Conservation (phyloP, 176 grass and related monocot genomes). For the Triticum urartu region DNA sequence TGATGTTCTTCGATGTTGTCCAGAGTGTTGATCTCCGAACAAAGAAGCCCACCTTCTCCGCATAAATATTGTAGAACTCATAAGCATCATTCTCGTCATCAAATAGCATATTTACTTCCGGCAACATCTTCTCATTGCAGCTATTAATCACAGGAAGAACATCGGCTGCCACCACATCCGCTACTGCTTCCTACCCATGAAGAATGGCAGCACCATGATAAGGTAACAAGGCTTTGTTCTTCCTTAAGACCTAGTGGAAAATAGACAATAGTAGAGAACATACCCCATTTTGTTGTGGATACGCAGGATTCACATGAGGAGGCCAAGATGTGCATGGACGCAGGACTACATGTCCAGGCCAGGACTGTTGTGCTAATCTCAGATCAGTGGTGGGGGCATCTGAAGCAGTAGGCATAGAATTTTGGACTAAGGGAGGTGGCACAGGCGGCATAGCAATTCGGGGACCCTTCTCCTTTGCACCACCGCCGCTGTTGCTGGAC, state of each 20-base stretch:
- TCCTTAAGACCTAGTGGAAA: background rate
- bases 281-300: slow-evolving; percentile 49
- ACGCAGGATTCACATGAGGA: slow-evolving; percentile 27
- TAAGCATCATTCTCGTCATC: slow-evolving; percentile 75
- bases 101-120: slow-evolving; percentile 74
- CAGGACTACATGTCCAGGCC: slow-evolving; percentile 42
- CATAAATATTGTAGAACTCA: slow-evolving; percentile 84
- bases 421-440: slow-evolving; percentile 13
- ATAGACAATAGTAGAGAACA: background rate
- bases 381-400: slow-evolving; percentile 20
- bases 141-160: slow-evolving; percentile 34
- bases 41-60: slow-evolving; percentile 83
- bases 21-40: slow-evolving; percentile 90
- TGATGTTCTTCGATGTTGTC: slow-evolving; percentile 91
- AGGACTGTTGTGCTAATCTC: slow-evolving; percentile 36
- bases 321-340: slow-evolving; percentile 41
- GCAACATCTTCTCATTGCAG: slow-evolving; percentile 50
- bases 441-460: background rate
- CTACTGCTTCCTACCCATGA: slow-evolving; percentile 40
- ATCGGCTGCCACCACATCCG: slow-evolving; percentile 26
- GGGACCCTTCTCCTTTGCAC: slow-evolving; percentile 17
- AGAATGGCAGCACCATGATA: slow-evolving; percentile 13
- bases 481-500: slow-evolving; percentile 12
- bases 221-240: background rate
- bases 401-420: background rate